Conservation (phyloP, 2,329 filamentous ascomycete species). For the Aureobasidium sp. region DNA sequence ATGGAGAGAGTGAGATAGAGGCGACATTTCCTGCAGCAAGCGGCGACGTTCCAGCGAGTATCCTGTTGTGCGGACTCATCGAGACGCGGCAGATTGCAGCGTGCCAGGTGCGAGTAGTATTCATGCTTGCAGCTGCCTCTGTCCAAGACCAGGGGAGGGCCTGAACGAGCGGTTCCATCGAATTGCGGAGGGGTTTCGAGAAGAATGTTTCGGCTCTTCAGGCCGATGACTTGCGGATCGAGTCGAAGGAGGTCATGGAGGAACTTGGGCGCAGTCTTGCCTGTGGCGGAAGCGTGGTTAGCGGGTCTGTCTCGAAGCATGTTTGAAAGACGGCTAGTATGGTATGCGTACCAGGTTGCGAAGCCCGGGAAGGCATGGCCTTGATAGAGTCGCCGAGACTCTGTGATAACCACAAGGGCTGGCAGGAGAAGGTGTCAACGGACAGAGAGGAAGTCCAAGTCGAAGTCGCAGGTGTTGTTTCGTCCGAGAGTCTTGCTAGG, state of each 20-base stretch:
- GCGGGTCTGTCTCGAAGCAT: background rate
- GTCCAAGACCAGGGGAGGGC: slow-evolving; percentile 29
- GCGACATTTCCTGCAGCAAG: slow-evolving; percentile 56
- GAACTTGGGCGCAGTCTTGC: slow-evolving; percentile 45
- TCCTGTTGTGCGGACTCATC: slow-evolving; percentile 33
- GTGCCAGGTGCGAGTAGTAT: slow-evolving; percentile 50
- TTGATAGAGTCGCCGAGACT: background rate
- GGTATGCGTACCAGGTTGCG: slow-evolving; percentile 15
- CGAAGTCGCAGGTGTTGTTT: background rate
- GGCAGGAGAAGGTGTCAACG: background rate
- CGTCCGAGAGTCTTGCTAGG: background rate
- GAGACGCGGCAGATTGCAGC: slow-evolving; percentile 43
- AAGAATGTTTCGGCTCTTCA: slow-evolving; percentile 38
- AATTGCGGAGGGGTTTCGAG: slow-evolving; percentile 51
- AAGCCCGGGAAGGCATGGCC: slow-evolving; percentile 16
- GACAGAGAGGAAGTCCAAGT: background rate
- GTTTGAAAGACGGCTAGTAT: slow-evolving; percentile 20
- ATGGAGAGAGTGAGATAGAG: slow-evolving; percentile 55
- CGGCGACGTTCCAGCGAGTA: slow-evolving; percentile 50
- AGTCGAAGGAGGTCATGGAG: slow-evolving; percentile 47
- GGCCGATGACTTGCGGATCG: slow-evolving; percentile 35
- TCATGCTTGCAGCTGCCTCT: slow-evolving; percentile 51
- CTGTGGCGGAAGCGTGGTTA: slow-evolving; percentile 30
- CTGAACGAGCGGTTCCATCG: slow-evolving; percentile 27
- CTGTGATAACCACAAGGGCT: background rate